phyloP scores from a whole-genome alignment of 805 yeast species.

The Myxozyma udenii region DNA sequence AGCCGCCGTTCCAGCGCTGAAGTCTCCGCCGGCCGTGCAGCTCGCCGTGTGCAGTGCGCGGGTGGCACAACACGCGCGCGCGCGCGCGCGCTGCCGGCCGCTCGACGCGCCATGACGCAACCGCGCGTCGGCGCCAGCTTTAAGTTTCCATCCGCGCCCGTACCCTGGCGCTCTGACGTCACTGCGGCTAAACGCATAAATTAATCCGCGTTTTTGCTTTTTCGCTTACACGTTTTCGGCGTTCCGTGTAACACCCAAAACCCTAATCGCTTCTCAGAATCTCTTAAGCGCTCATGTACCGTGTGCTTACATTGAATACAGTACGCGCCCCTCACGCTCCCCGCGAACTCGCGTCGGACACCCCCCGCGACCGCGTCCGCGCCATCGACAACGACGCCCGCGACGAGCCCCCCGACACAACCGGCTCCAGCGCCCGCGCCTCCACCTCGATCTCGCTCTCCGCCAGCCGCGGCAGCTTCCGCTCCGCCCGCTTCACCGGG shows the following conservation, averaged over 20 bases:
- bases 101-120: not conserved
- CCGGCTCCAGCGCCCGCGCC: not conserved
- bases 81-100: not conserved
- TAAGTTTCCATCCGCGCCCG: not conserved
- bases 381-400: too few relatives aligned
- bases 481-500: slow-evolving; percentile 12
- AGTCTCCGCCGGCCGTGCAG: not conserved
- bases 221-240: too few relatives aligned
- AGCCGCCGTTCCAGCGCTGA: not conserved
- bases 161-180: not conserved
- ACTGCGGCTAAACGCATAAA: not conserved
- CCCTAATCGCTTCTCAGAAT: too few relatives aligned
- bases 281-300: too few relatives aligned
- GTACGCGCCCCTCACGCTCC: too few relatives aligned
- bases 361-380: too few relatives aligned
- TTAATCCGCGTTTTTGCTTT: too few relatives aligned
- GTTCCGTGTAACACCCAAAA: too few relatives aligned
- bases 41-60: not conserved
- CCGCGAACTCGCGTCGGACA: too few relatives aligned
- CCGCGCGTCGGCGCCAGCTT: too few relatives aligned
- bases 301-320: too few relatives aligned
- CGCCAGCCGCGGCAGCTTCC: slow-evolving; percentile 14
- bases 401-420: too few relatives aligned
- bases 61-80: not conserved
- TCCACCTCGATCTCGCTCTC: slow-evolving; percentile 5